A percentile compares a stretch with the other conserved stretches of the same genome.
Conservation (phyloP, 2,329 filamentous ascomycete genomes). For the Calonectria pseudoturangicola region DNA sequence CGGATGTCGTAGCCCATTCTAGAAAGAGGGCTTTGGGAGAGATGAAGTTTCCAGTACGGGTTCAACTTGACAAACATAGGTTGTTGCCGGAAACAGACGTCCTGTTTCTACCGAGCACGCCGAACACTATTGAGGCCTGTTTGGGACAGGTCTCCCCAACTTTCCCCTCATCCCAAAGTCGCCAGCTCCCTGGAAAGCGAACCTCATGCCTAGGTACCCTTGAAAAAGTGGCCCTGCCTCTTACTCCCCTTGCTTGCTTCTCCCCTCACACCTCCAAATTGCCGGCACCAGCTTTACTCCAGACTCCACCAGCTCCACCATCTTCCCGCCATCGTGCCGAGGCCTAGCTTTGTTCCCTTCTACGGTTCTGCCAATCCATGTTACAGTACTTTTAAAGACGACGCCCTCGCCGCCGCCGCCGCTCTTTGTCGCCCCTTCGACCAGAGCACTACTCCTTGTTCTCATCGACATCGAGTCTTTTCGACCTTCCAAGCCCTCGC, state of each 20-base stretch:
- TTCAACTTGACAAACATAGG: not conserved
- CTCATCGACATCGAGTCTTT: slow-evolving; percentile 33
- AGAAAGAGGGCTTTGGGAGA: not conserved
- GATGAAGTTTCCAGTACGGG: not conserved
- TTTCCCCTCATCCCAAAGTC: slow-evolving; percentile 22
- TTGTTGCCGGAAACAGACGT: not conserved
- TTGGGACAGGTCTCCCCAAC: slow-evolving; percentile 10
- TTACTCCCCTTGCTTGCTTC: slow-evolving; percentile 5
- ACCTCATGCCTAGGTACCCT: slow-evolving; percentile 17
- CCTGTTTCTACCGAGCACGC: not conserved
- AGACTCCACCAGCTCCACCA: slow-evolving; percentile 38
- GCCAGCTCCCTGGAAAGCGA: slow-evolving; percentile 7
- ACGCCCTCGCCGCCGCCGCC: slow-evolving; percentile 15
- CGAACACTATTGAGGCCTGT: not conserved
- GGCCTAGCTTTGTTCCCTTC: slow-evolving; percentile 29
- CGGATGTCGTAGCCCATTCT: not conserved
- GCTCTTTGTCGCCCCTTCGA: slow-evolving; percentile 23
- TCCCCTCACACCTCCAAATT: slow-evolving; percentile 14
- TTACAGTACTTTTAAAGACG: slow-evolving; percentile 29
- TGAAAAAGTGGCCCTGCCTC: slow-evolving; percentile 17
- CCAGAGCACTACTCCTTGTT: slow-evolving; percentile 30
- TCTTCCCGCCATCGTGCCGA: slow-evolving; percentile 39
- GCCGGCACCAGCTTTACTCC: slow-evolving; percentile 22
- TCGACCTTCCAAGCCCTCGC: slow-evolving; percentile 21
- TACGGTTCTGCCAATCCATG: slow-evolving; percentile 2